Evolutionary conservation across 495 filamentous ascomycete species (phyloP), one percentile per base, ranked within the genome.

Genomic region (Penicillium riverlandense): DNA sequence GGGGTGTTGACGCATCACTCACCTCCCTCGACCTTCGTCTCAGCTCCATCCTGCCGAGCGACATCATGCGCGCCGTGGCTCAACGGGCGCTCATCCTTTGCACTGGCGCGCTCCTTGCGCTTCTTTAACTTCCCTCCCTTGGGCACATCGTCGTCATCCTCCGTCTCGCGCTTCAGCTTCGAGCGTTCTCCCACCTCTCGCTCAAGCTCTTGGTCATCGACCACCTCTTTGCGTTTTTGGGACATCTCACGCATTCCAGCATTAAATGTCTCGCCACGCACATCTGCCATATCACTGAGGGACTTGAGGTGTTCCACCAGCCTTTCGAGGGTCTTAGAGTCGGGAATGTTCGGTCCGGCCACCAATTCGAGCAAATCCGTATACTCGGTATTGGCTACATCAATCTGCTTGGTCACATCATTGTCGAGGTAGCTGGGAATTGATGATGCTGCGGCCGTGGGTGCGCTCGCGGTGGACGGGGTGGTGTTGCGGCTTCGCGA

Each of bases 401-500:
- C 54, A 41, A 76, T 65, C 12, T 87, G 71, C 39, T 83, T 82
- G 29, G 83, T 74, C 22, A 79, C 75, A 48, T 82, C 76, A 46
- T 81, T 83, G 39, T 84, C 77, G 49, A 80, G 59, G 45, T 75
- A 76, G 45, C 61, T 74, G 29, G 72, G 67, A 15, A 82, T 73
- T 41, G 76, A 61, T 15, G 77, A 71, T 10, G 71, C 69, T 41
- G 76, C 63, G 29, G 64, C 69, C 47, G 73, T 61, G 8, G 63
- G 58, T 36, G 59, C 70, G 34, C 72, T 78, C 48, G 70, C 61
- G 13, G 57, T 65, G 33, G 84, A 85, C 48, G 88, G 88, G 4
- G 88, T 95, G 9, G 87, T 90, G 63, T 92, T 91, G 53, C 88
- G 84, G 57, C 86, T 91, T 43, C 83, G 82, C 54, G 86, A 86